These are phyloP conservation scores for Cercophora sp. DNA, from an alignment of 495 filamentous ascomycete genomes.

Conservation along the genomic window DNA sequence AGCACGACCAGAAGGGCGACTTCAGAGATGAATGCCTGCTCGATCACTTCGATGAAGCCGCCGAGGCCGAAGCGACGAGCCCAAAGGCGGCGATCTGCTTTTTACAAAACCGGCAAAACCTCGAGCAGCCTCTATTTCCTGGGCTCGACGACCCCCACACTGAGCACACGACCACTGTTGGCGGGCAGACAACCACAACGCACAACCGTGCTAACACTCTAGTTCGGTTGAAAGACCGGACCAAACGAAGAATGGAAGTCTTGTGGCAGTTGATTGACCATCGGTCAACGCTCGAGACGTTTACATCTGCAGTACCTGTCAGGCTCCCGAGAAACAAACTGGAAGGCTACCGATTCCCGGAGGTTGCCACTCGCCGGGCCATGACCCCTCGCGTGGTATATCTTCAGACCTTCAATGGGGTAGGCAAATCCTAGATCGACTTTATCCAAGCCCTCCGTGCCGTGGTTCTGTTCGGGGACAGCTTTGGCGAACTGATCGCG, in stretches of 20 bases:
- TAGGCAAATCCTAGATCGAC: constrained; percentile 14
- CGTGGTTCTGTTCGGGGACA: constrained; percentile 12
- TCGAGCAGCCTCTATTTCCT: constrained; percentile 7
- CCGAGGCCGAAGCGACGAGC: background rate
- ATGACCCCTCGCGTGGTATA: background rate
- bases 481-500: constrained; percentile 8
- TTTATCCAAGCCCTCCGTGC: constrained; percentile 8
- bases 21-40: background rate
- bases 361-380: background rate
- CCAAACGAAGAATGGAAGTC: background rate
- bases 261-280: constrained; percentile 9
- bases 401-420: background rate
- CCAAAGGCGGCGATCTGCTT: constrained; percentile 7
- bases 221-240: constrained; percentile 3
- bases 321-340: constrained; percentile 8
- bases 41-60: background rate
- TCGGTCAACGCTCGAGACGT: background rate
- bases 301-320: background rate
- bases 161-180: background rate
- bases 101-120: background rate
- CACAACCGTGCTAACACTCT: background rate
- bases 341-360: constrained; percentile 13
- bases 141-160: constrained; percentile 2
- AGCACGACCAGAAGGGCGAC: background rate
- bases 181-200: background rate